phyloP scores from a whole-genome alignment of 805 yeast genomes.

The Alloascoidea hylecoeti region DNA sequence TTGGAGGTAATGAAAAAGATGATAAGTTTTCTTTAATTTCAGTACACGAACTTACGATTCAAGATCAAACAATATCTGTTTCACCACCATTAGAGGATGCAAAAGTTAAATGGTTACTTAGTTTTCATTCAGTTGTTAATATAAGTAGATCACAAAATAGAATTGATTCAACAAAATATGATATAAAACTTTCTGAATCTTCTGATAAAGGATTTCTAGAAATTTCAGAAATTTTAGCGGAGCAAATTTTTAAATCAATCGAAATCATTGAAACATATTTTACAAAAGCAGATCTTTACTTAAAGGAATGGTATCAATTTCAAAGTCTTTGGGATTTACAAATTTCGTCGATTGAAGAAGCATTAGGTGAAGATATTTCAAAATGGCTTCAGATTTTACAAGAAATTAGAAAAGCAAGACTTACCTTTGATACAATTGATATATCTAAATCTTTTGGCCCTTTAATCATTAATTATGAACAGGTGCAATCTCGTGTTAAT shows the following conservation, averaged over 20 bases:
- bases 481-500: slow-evolving; percentile 36
- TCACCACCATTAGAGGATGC: slow-evolving; percentile 26
- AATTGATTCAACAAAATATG: slow-evolving; percentile 13
- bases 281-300: slow-evolving; percentile 20
- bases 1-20: too few relatives aligned
- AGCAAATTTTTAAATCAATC: slow-evolving; percentile 12
- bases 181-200: slow-evolving; percentile 6
- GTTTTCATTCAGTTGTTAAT: slow-evolving; percentile 12
- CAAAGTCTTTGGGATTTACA: slow-evolving; percentile 48
- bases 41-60: slow-evolving; percentile 22
- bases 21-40: slow-evolving; percentile 3
- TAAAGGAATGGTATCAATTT: slow-evolving; percentile 36
- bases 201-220: slow-evolving; percentile 4
- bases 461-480: slow-evolving; percentile 28
- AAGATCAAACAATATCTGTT: slow-evolving; percentile 21
- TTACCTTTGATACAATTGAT: slow-evolving; percentile 36
- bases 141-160: slow-evolving; percentile 14
- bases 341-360: slow-evolving; percentile 21
- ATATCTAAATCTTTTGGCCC: slow-evolving; percentile 25
- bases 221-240: slow-evolving; percentile 4
- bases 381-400: slow-evolving; percentile 34
- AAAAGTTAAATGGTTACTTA: slow-evolving; percentile 16
- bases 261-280: slow-evolving; percentile 19
- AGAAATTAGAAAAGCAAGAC: slow-evolving; percentile 27
- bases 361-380: slow-evolving; percentile 20